Conservation (phyloP, 352 stramenopile species). For the Globisporangium sylvaticum region DNA sequence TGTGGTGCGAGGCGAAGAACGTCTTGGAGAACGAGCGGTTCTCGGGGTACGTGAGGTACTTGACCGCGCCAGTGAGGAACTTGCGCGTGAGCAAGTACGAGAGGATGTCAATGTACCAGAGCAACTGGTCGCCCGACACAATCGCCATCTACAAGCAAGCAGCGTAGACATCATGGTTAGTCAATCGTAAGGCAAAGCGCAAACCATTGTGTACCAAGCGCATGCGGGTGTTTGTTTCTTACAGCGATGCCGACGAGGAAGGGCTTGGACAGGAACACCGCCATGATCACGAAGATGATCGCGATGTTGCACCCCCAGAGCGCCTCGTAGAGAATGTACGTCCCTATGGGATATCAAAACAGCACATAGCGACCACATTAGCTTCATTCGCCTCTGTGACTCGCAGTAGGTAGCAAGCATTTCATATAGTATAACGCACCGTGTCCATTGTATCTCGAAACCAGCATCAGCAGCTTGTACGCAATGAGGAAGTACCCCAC, state of each 20-base stretch:
- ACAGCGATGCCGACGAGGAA: conserved; percentile 79
- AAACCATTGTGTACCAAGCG: background rate
- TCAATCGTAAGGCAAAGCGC: background rate
- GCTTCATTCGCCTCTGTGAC: background rate
- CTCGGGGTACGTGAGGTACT: conserved; percentile 86
- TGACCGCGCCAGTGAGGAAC: conserved; percentile 87
- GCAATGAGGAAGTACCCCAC: conserved; percentile 43
- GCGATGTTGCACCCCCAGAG: conserved; percentile 83
- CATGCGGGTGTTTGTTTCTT: conserved; percentile 12
- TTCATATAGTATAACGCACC: conserved; percentile 23
- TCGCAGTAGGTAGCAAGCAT: background rate
- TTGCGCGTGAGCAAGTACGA: conserved; percentile 72
- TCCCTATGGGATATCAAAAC: conserved; percentile 22
- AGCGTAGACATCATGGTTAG: background rate
- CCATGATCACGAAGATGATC: conserved; percentile 61
- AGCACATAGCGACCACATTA: background rate
- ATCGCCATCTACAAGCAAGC: conserved; percentile 62
- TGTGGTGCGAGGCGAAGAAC: conserved; percentile 78
- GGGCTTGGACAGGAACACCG: conserved; percentile 68
- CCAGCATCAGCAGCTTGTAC: conserved; percentile 47
- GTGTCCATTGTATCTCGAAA: conserved; percentile 58
- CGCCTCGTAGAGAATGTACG: conserved; percentile 77
- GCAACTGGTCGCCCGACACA: conserved; percentile 90
- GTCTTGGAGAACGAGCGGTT: conserved; percentile 79
- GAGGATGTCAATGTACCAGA: conserved; percentile 89